Base-by-base conservation (phyloP, 2,329 filamentous ascomycete species). In the Emergomyces africanus region DNA sequence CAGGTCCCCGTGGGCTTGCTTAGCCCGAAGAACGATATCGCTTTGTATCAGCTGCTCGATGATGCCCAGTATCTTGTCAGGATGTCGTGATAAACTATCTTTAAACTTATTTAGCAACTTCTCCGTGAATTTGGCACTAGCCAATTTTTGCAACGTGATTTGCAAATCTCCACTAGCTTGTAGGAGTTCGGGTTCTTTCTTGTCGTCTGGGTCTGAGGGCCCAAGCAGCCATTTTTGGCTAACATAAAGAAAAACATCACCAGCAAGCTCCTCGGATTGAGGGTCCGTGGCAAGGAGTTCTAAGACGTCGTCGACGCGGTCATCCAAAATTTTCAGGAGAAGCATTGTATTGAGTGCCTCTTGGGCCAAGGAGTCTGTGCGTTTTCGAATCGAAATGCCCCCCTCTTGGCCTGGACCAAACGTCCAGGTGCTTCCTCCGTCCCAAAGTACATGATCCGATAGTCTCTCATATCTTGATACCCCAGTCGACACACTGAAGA, bases 101-200 rank as follows among this genome's bases (percentile, higher is more conserved):
- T 74, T 75, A 64, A 74, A 76, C n/a, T 69, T 70, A 20, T 72
- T 69, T 9, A 77, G 66, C 5, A 77, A 63, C 39, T 71, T 71
- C 60, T 76, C 72, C 5, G 73, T 68, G 41, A 77, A 59, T 59
- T 76, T 77, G 2, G 74, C 72, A 62, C 69, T 70, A 14, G 74
- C 64, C 20, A 77, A 61, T 54, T 71, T 72, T 50, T 69, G 66
- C n/a, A 73, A 59, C 4, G 74, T 69, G 20, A 64, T 61, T 25
- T 67, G 65, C 4, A 65, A 62, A 9, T 69, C 66, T 35, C 66
- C 61, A 18, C 63, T 62, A 18, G 61, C 55, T n/a, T 56, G n/a
- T 12, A 66, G 61, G 42, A 23, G 25, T 50, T 42, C 23, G 10
- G 15, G 35, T n/a, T 25, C 18, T 23, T 54, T 58, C 18, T 57